Evolutionary conservation across 306 rosid genomes (phyloP).

Genomic region (Castanea sativa): DNA sequence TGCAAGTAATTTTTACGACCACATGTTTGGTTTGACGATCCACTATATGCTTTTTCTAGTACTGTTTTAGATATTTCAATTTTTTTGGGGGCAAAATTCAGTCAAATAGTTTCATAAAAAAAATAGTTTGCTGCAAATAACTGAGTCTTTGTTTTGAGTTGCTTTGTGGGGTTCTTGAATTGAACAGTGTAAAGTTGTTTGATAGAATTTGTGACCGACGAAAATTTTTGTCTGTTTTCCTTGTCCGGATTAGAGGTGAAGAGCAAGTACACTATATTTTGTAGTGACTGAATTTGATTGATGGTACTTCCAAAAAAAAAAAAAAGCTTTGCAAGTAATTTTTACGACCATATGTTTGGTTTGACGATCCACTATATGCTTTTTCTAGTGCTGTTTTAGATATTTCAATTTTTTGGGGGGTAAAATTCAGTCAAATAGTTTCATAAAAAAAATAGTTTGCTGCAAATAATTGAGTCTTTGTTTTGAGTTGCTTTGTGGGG

Average conservation of each 20-base stretch:
- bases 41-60: constrained; percentile 18
- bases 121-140: constrained; percentile 21
- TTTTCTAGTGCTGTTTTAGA: constrained; percentile 17
- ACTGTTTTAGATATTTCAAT: constrained; percentile 14
- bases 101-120: constrained; percentile 8
- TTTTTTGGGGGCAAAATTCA: neutral
- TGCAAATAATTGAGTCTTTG: constrained; percentile 15
- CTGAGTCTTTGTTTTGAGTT: constrained; percentile 18
- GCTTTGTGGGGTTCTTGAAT: constrained; percentile 22
- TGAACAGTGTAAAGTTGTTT: constrained; percentile 14
- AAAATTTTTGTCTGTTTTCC: neutral
- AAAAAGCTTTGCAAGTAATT: neutral
- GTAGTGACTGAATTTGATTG: constrained; percentile 6
- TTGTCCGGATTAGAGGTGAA: constrained; percentile 7
- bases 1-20: neutral
- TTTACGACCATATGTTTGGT: neutral
- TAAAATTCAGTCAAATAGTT: neutral
- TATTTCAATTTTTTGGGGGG: neutral
- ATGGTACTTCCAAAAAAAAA: neutral
- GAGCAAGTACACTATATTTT: constrained; percentile 19
- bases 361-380: constrained; percentile 5
- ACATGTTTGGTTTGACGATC: neutral
- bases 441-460: constrained; percentile 27
- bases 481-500: constrained; percentile 21
- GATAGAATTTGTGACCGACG: constrained; percentile 7